Conservation (phyloP, 164 flowering plant genomes). For the Liriodendron chinense region DNA sequence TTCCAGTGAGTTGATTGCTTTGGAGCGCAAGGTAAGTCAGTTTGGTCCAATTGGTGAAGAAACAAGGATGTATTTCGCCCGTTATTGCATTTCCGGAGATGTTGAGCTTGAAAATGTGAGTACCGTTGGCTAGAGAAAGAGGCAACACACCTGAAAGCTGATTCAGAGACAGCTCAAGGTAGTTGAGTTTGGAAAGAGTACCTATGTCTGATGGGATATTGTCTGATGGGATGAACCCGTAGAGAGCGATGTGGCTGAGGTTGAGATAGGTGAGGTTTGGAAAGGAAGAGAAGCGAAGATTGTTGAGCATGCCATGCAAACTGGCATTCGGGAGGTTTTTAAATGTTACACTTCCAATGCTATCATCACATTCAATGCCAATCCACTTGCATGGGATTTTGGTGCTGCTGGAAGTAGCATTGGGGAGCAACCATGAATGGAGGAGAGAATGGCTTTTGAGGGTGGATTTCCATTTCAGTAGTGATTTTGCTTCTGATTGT, state of each 20-base stretch:
- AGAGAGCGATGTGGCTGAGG: conserved; percentile 1
- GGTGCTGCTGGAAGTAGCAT: neutral
- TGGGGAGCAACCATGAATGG: neutral
- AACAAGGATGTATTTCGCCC: conserved; percentile 6
- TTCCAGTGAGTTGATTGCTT: no score
- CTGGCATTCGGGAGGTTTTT: conserved; percentile 5
- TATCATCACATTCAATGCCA: conserved; percentile 14
- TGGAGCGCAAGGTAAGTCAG: neutral
- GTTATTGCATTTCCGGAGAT: no score
- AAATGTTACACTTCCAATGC: conserved; percentile 6
- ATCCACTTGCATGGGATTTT: conserved; percentile 13
- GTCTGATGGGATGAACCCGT: no score
- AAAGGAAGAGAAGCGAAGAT: conserved; percentile 19
- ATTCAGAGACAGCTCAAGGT: conserved; percentile 23
- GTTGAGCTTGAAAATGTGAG: no score
- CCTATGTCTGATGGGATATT: conserved; percentile 22
- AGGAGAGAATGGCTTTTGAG: neutral
- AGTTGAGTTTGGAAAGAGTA: conserved; percentile 17
- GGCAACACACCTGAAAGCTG: conserved; percentile 18
- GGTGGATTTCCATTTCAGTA: neutral
- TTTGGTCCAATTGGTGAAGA: conserved; percentile 16
- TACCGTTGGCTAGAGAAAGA: conserved; percentile 3
- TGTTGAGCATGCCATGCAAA: conserved; percentile 13
- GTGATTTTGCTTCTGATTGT: neutral
- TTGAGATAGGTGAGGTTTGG: conserved; percentile 16